Evolutionary conservation across 257 asterid genomes (phyloP).

Genomic region (Solanum corneliomulleri): DNA sequence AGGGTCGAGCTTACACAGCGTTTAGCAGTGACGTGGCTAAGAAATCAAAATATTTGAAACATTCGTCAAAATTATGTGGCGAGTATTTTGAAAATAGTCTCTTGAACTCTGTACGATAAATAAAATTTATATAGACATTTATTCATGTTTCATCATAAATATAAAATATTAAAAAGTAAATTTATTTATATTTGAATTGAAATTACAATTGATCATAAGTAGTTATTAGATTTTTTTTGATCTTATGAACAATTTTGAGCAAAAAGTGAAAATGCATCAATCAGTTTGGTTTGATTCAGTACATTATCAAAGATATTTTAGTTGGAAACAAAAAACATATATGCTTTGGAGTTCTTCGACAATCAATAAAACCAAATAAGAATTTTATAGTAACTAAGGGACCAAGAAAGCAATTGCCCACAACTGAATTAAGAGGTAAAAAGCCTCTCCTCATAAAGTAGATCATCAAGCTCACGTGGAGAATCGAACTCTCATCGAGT

Average conservation of each 20-base stretch:
- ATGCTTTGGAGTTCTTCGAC: neutral
- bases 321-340: no score
- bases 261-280: neutral
- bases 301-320: neutral
- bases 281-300: neutral
- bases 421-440: neutral
- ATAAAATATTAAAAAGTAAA: no score
- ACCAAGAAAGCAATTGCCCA: neutral
- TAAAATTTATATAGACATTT: neutral
- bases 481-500: neutral
- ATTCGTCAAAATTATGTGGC: no score
- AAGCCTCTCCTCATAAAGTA: neutral
- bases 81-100: no score
- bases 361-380: neutral
- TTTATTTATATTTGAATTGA: neutral
- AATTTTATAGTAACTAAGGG: neutral
- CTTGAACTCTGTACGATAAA: neutral
- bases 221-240: neutral
- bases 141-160: no score
- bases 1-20: neutral
- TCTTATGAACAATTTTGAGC: neutral
- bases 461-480: neutral
- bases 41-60: neutral
- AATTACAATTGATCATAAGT: neutral
- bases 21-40: neutral